phyloP scores from a whole-genome alignment of 768 basidiomycete genomes.

The Ramaria rubella region DNA sequence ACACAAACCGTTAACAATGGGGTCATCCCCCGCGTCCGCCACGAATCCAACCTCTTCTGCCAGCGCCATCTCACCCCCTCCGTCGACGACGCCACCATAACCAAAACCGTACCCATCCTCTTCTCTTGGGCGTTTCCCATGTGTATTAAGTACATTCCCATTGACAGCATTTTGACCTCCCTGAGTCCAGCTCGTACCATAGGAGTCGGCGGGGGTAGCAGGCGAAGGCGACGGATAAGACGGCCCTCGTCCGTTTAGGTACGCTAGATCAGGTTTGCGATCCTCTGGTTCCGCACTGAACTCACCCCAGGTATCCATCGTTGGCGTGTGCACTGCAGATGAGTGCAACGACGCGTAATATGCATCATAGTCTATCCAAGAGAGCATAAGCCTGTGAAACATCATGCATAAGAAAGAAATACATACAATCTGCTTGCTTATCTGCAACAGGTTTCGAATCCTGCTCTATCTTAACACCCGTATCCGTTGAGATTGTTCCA shows the following conservation, averaged over 20 bases:
- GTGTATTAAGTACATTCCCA: slow-evolving; percentile 1
- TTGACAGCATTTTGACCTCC: not conserved
- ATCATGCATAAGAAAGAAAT: not conserved
- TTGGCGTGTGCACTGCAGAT: slow-evolving; percentile 52
- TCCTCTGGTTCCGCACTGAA: slow-evolving; percentile 58
- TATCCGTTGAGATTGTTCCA: slow-evolving; percentile 19
- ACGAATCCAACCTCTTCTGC: slow-evolving; percentile 16
- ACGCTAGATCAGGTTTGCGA: slow-evolving; percentile 39
- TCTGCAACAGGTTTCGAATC: slow-evolving; percentile 46
- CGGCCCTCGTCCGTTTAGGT: slow-evolving; percentile 21
- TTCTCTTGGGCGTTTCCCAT: slow-evolving; percentile 28
- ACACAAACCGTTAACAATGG: slow-evolving; percentile 58
- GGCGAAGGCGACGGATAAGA: slow-evolving; percentile 30
- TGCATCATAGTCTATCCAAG: slow-evolving; percentile 60
- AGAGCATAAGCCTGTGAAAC: not conserved
- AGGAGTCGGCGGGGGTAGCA: slow-evolving; percentile 1
- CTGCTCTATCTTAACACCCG: slow-evolving; percentile 21
- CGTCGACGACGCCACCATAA: slow-evolving; percentile 5
- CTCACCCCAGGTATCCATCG: slow-evolving; percentile 46
- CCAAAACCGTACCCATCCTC: slow-evolving; percentile 29
- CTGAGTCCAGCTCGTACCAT: slow-evolving; percentile 4
- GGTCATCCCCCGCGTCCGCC: slow-evolving; percentile 39
- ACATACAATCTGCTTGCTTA: slow-evolving; percentile 62
- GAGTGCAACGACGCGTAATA: slow-evolving; percentile 71
- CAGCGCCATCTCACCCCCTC: slow-evolving; percentile 9